Percentiles rank a stretch among this genome's conserved stretches.
Conservation (phyloP, 2,329 filamentous ascomycete species). For the Podosphaera xanthii region DNA sequence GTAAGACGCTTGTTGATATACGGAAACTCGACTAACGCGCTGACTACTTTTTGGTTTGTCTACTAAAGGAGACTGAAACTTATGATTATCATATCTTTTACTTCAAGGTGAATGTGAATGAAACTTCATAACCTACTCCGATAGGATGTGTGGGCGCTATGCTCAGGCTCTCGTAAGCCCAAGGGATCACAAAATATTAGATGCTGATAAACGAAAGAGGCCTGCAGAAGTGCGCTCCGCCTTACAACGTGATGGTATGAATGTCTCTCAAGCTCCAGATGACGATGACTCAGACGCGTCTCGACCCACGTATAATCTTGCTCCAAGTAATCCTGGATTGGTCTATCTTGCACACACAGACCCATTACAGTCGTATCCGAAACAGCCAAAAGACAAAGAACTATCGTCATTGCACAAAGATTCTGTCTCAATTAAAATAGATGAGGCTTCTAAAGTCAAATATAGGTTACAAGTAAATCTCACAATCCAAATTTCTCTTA, state of each 20-base stretch:
- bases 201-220: conserved; percentile 26
- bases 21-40: too few species aligned
- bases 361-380: conserved; percentile 33
- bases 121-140: neutral
- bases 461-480: conserved; percentile 6
- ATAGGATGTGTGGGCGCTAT: conserved; percentile 16
- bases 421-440: conserved; percentile 4
- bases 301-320: conserved; percentile 76
- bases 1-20: too few species aligned
- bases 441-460: conserved; percentile 10
- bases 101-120: too few species aligned
- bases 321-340: conserved; percentile 63
- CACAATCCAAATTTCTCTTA: neutral
- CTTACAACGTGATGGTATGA: conserved; percentile 52
- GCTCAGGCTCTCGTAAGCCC: conserved; percentile 12
- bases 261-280: conserved; percentile 44
- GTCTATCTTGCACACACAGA: conserved; percentile 62
- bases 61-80: too few species aligned
- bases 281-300: conserved; percentile 36
- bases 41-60: too few species aligned
- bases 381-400: conserved; percentile 16
- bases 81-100: too few species aligned
- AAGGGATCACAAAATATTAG: neutral
- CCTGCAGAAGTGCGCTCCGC: conserved; percentile 53
- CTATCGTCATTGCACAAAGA: neutral